phyloP scores from a whole-genome alignment of 139 green algal species.

The Helicosporidium sp. region DNA sequence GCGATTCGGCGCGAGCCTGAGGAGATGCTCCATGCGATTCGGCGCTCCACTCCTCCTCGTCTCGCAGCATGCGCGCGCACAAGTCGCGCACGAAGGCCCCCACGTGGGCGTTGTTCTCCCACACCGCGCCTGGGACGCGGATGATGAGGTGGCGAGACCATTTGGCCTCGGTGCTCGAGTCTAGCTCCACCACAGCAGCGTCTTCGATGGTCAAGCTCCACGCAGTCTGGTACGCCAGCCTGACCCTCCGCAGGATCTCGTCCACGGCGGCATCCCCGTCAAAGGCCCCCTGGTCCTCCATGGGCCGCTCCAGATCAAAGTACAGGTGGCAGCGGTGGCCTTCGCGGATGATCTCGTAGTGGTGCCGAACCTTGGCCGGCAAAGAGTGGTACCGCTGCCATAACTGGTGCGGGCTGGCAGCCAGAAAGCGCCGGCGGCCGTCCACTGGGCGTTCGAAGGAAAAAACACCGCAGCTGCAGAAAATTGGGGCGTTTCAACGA shows the following conservation, averaged over 20 bases:
- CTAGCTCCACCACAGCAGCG: slow-evolving; percentile 42
- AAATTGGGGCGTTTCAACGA: too few species aligned
- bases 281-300: slow-evolving; percentile 28
- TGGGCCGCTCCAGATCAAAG: slow-evolving; percentile 61
- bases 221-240: not conserved
- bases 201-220: slow-evolving; percentile 6
- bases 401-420: slow-evolving; percentile 12
- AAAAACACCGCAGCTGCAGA: too few species aligned
- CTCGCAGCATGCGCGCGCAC: not conserved
- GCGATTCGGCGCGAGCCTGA: too few species aligned
- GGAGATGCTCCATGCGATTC: too few species aligned
- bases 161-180: slow-evolving; percentile 43
- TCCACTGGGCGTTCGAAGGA: slow-evolving; percentile 12
- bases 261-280: slow-evolving; percentile 39
- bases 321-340: slow-evolving; percentile 64
- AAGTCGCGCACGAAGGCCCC: slow-evolving; percentile 25
- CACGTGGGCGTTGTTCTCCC: slow-evolving; percentile 30
- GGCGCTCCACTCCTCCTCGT: too few species aligned
- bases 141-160: slow-evolving; percentile 61
- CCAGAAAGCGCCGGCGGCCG: slow-evolving; percentile 23
- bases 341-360: slow-evolving; percentile 39
- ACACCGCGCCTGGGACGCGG: slow-evolving; percentile 28
- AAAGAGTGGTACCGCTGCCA: slow-evolving; percentile 21
- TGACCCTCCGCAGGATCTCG: slow-evolving; percentile 21
- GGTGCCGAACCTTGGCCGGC: slow-evolving; percentile 17